Evolutionary conservation across 2,329 filamentous ascomycete species (phyloP), one percentile per base, ranked within the genome.

Genomic region (Monosporascus sp.): DNA sequence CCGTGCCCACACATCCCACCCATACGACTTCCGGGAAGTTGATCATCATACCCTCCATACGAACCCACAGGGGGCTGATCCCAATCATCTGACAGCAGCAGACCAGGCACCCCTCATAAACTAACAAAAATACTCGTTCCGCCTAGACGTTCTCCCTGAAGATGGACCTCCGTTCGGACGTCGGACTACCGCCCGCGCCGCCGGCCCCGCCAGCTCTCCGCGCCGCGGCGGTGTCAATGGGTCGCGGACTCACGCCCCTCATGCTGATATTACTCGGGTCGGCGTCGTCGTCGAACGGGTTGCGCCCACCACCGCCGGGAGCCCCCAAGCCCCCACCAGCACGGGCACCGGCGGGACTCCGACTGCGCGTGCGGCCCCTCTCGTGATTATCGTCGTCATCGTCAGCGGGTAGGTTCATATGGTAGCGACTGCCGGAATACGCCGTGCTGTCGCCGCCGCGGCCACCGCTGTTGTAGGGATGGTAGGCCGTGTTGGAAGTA

Each of bases 201-300:
- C 46, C 53, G 7, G 52, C 53, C 2, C 49, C 54, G 43, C 49
- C 58, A 19, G 37, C 22, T 52, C 54, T 59, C 1, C 34, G 41
- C 11, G 48, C 49, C 26, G 40, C 43, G 5, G 55, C 49, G 31
- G 77, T 78, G 49, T 84, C 76, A 60, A 88, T 82, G n/a, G 90
- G 90, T 60, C 89, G 71, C 3, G 90, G 89, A 69, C 88, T 93
- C 31, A 92, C 84, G 26, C 87, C 88, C 52, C 88, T 74, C 70
- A 90, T 63, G 66, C 76, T 81, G 53, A 83, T 65, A 64, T 81
- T 82, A 56, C 83, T 86, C 57, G 79, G 74, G 67, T 84, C 84
- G 5, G 81, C 78, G 50, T 73, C 63, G 61, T 90, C 88, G 51
- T 85, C 87, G 66, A 92, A 92, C 0, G 89, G 89, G 68, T 93